Evolutionary conservation across 257 asterid species (phyloP), one percentile per base, ranked within the genome.

Genomic region (Oldenlandia corymbosa): DNA sequence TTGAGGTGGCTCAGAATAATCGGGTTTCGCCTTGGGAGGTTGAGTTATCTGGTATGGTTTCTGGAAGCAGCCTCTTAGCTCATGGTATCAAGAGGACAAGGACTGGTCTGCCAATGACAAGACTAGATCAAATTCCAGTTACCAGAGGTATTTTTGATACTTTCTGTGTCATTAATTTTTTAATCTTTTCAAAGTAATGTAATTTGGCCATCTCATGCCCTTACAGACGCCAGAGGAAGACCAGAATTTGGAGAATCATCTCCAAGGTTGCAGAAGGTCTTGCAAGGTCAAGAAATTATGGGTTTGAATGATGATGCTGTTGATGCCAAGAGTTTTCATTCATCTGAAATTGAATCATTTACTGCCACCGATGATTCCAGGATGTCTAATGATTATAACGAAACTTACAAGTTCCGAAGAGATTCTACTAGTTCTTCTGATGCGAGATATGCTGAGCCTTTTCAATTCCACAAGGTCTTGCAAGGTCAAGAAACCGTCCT

Each of bases 271-370:
- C 96, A 88, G 72, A 85, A 88, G 97, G 99, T 93, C 99, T 93
- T 93, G 99, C 99, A 93, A 93, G 99, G 99, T 93, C 99, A 93
- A 93, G 99, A 90, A 93, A 84, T 90, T 46, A 75, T 81, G 68
- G 72, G 84, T 56, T 83, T 80, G 79, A 71, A 80, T 69, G 71
- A 75, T 59, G 67, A 67, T 13, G 77, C 84, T 59, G 73, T 67
- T 56, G 81, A 82, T 66, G 75, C 79, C 30, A 80, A 79, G 58
- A 74, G 77, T 56, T 81, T 69, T 58, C 87, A 67, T 69, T 78
- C 78, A 36, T 67, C 83, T 1, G 85, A 81, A 28, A 74, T 71
- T 45, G 77, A 83, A 71, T 72, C 80, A 74, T 77, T 72, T 75
- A 75, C 93, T 43, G 77, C 76, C 51, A 72, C 62, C 36, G 62